Percentiles rank a stretch among this genome's conserved stretches.
Evolutionary conservation across 257 asterid genomes (phyloP).

Genomic region (Lycium ferocissimum): DNA sequence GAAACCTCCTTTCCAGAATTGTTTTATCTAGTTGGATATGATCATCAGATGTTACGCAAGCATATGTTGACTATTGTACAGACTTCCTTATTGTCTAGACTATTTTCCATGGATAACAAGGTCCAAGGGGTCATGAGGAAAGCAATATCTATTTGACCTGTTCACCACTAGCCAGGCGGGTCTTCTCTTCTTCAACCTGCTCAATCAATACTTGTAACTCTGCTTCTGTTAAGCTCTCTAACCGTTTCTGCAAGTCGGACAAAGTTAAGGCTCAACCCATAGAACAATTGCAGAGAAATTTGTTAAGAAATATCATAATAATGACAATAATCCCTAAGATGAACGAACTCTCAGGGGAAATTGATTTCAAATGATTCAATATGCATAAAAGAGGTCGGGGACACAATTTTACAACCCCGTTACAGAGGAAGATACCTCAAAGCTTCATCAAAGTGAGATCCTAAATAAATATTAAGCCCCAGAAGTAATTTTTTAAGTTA

Average conservation of each 20-base stretch:
- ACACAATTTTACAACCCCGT: neutral
- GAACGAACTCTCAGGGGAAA: neutral
- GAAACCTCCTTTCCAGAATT: neutral
- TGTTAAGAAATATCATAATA: neutral
- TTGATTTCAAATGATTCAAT: neutral
- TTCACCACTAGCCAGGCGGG: conserved; percentile 53
- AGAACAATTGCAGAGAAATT: neutral
- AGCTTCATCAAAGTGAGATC: neutral
- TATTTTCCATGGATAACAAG: neutral
- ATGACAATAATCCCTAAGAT: neutral
- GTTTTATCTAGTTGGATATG: neutral
- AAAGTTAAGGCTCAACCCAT: neutral
- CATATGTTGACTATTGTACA: conserved; percentile 23
- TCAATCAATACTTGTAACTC: conserved; percentile 75
- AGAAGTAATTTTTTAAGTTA: neutral
- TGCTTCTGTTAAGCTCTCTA: conserved; percentile 94
- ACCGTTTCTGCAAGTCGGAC: conserved; percentile 63
- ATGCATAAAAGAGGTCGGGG: neutral
- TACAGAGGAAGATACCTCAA: neutral
- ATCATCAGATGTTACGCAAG: neutral
- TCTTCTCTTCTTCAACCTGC: conserved; percentile 96
- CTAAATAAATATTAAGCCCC: neutral
- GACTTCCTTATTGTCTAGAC: neutral
- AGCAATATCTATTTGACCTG: conserved; percentile 46
- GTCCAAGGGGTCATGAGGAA: neutral